Evolutionary conservation across 2,329 filamentous ascomycete genomes (phyloP).

Genomic region (Fusarium sp.): DNA sequence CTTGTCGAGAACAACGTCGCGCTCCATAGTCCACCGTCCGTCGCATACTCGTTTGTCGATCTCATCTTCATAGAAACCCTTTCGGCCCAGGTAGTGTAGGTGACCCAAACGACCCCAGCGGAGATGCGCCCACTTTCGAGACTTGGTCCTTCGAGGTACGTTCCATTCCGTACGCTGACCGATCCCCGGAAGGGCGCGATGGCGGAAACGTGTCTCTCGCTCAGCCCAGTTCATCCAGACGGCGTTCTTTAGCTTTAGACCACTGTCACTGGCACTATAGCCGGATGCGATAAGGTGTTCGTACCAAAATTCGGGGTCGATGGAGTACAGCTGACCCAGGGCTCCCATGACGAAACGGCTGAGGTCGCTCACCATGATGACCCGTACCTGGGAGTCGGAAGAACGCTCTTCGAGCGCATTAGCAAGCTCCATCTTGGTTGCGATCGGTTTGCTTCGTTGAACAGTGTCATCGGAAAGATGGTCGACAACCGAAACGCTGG

Average conservation of each 20-base stretch:
- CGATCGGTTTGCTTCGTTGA: slow-evolving; percentile 1
- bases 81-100: slow-evolving; percentile 41
- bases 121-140: slow-evolving; percentile 36
- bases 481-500: slow-evolving; percentile 37
- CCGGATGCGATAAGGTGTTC: slow-evolving; percentile 45
- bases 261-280: slow-evolving; percentile 44
- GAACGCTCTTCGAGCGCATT: slow-evolving; percentile 26
- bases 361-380: slow-evolving; percentile 45
- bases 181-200: slow-evolving; percentile 35
- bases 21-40: slow-evolving; percentile 40
- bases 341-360: slow-evolving; percentile 48
- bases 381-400: slow-evolving; percentile 27
- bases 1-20: slow-evolving; percentile 39
- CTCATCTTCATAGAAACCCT: slow-evolving; percentile 42
- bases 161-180: slow-evolving; percentile 44
- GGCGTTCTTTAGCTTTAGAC: slow-evolving; percentile 45
- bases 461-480: slow-evolving; percentile 29
- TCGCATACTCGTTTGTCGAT: slow-evolving; percentile 39
- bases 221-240: slow-evolving; percentile 47
- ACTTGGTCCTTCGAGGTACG: slow-evolving; percentile 20
- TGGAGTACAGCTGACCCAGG: slow-evolving; percentile 41
- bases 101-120: slow-evolving; percentile 38
- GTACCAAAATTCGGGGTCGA: slow-evolving; percentile 48
- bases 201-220: slow-evolving; percentile 42
- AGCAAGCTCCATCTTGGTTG: slow-evolving; percentile 29